These are phyloP conservation scores for Ramaria sp. DNA, from an alignment of 768 basidiomycete genomes.

Conservation along the genomic window DNA sequence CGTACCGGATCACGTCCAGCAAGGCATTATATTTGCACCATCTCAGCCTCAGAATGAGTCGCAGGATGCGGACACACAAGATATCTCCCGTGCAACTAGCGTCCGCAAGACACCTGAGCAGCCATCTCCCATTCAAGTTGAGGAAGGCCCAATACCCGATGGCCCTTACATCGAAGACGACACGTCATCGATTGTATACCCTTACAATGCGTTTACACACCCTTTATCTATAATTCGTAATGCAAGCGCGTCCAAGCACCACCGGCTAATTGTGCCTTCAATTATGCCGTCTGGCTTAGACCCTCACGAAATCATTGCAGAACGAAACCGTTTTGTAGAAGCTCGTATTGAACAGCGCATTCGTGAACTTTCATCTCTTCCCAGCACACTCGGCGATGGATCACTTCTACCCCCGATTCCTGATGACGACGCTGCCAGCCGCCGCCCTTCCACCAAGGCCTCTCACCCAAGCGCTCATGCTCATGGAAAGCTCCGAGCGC, in stretches of 20 bases:
- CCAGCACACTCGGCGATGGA: constrained; percentile 73
- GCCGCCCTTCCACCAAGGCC: constrained; percentile 16
- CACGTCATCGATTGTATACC: constrained; percentile 71
- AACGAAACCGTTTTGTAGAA: constrained; percentile 86
- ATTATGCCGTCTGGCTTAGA: constrained; percentile 89
- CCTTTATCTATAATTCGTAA: constrained; percentile 52
- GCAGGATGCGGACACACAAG: constrained; percentile 7
- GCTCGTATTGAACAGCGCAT: constrained; percentile 83
- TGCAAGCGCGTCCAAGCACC: constrained; percentile 58
- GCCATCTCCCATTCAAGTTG: constrained; percentile 5
- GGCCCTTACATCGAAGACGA: constrained; percentile 74
- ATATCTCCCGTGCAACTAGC: not conserved
- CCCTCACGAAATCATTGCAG: constrained; percentile 81
- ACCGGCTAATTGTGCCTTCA: constrained; percentile 76
- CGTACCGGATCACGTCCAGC: constrained; percentile 59
- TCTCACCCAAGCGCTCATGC: constrained; percentile 48
- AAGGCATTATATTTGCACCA: constrained; percentile 59
- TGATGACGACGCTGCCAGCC: constrained; percentile 22
- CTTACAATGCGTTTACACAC: constrained; percentile 82
- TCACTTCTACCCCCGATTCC: constrained; percentile 42
- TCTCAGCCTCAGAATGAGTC: constrained; percentile 51
- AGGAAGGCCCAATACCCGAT: constrained; percentile 41
- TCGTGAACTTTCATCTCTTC: constrained; percentile 70
- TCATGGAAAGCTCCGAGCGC: constrained; percentile 76
- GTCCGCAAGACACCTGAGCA: constrained; percentile 6